Evolutionary conservation across 331 rosid genomes (phyloP).

Genomic region (Malus hybrid): DNA sequence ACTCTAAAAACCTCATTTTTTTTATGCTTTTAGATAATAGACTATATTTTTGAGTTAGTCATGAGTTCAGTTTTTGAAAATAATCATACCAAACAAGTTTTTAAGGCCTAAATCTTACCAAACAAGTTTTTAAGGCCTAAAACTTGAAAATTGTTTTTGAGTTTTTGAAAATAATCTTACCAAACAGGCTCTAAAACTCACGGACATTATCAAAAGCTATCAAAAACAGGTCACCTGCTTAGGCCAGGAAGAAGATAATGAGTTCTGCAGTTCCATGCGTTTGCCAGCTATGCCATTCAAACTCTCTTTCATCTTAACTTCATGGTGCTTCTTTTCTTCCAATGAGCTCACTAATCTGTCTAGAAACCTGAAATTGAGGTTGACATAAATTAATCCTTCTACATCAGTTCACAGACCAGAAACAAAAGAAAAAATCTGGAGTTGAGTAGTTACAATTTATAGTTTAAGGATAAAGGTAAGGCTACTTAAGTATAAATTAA

Average conservation of each 20-base stretch:
- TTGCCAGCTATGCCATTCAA: slow-evolving; percentile 70
- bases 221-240: slow-evolving; percentile 54
- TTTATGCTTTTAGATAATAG: too few species aligned
- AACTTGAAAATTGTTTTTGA: too few species aligned
- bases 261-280: slow-evolving; percentile 89
- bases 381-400: not conserved
- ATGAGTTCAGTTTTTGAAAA: too few species aligned
- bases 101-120: too few species aligned
- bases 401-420: not conserved
- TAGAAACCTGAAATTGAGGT: slow-evolving; percentile 62
- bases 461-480: not conserved
- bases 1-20: too few species aligned
- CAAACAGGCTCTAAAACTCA: not conserved
- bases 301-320: slow-evolving; percentile 81
- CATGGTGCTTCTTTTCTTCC: slow-evolving; percentile 90
- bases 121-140: too few species aligned
- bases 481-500: not conserved
- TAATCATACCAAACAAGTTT: too few species aligned
- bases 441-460: too few species aligned
- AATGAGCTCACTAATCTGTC: slow-evolving; percentile 74
- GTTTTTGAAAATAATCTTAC: too few species aligned
- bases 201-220: not conserved
- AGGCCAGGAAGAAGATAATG: slow-evolving; percentile 79
- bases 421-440: not conserved
- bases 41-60: too few species aligned